These are phyloP conservation scores for Teratosphaeria nubilosa DNA, from an alignment of 2,329 filamentous ascomycete genomes.

Conservation along the genomic window DNA sequence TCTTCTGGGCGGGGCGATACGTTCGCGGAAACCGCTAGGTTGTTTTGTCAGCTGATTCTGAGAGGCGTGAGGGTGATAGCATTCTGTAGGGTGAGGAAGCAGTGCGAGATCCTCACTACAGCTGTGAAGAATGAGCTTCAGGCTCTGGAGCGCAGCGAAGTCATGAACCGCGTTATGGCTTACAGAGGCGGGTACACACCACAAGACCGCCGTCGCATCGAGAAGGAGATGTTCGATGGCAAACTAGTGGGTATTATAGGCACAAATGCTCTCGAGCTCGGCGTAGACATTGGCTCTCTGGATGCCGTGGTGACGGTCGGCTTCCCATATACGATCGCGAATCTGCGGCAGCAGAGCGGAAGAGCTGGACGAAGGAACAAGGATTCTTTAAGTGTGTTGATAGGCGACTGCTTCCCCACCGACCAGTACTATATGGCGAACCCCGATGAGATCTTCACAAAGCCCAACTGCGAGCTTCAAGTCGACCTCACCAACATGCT, in stretches of 20 bases:
- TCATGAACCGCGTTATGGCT: conserved; percentile 75
- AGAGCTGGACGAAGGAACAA: conserved; percentile 85
- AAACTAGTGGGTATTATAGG: conserved; percentile 88
- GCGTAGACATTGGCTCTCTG: conserved; percentile 87
- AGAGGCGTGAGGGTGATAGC: conserved; percentile 85
- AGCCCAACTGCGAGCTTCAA: conserved; percentile 78
- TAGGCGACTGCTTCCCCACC: conserved; percentile 80
- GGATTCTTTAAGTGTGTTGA: conserved; percentile 80
- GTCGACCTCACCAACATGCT: conserved; percentile 89
- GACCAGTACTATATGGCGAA: conserved; percentile 98
- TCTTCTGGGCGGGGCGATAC: conserved; percentile 76
- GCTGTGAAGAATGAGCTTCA: conserved; percentile 71
- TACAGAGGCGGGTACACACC: conserved; percentile 93
- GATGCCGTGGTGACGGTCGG: conserved; percentile 91
- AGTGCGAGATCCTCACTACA: conserved; percentile 75
- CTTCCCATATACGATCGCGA: conserved; percentile 92
- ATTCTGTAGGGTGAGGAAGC: conserved; percentile 78
- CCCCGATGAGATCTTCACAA: conserved; percentile 84
- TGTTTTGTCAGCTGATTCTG: conserved; percentile 84
- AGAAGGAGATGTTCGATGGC: conserved; percentile 94
- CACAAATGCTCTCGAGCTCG: conserved; percentile 84
- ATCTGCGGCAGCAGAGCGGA: conserved; percentile 87
- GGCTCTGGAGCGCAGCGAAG: conserved; percentile 61
- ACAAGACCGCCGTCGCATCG: conserved; percentile 78
- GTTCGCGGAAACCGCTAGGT: conserved; percentile 72